A percentile compares a stretch with the other conserved stretches of the same genome.
Conservation (phyloP, 495 filamentous ascomycete species). For the Hyphodiscus hymeniophilus region DNA sequence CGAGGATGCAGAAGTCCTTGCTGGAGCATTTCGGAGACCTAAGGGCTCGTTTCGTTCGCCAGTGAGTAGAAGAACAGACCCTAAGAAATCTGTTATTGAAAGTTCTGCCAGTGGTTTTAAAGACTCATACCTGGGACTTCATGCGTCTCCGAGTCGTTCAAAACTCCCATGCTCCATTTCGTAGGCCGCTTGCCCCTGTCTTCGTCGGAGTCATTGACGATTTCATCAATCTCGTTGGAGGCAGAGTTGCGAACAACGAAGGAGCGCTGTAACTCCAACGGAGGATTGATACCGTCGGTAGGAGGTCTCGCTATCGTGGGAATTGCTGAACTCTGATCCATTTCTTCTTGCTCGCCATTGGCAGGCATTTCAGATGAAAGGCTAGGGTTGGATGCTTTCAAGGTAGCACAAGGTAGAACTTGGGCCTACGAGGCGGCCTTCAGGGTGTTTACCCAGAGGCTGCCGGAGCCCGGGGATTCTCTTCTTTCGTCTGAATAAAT, state of each 20-base stretch:
- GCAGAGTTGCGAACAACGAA: slow-evolving; percentile 17
- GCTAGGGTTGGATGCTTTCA: background rate
- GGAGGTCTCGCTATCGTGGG: background rate
- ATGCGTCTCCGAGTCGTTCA: slow-evolving; percentile 76
- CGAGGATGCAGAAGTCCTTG: slow-evolving; percentile 70
- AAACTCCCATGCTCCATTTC: slow-evolving; percentile 73
- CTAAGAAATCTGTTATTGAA: slow-evolving; percentile 31
- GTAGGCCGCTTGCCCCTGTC: slow-evolving; percentile 19
- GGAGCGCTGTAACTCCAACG: slow-evolving; percentile 9
- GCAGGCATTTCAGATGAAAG: background rate
- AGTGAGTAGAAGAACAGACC: slow-evolving; percentile 73
- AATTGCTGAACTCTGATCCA: background rate
- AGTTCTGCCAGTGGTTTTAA: background rate
- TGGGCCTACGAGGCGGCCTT: background rate
- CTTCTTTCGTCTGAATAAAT: no score
- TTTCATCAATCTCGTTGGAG: background rate
- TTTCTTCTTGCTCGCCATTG: no score
- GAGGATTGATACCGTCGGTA: background rate
- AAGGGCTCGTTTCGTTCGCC: slow-evolving; percentile 72
- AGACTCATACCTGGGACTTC: slow-evolving; percentile 78
- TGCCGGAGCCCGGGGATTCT: no score
- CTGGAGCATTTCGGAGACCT: slow-evolving; percentile 67
- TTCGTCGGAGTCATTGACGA: slow-evolving; percentile 2
- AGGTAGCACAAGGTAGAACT: background rate
- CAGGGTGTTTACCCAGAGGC: no score